Base-by-base conservation (phyloP, 177 flowering plant genomes). In the Vitis hybrid region DNA sequence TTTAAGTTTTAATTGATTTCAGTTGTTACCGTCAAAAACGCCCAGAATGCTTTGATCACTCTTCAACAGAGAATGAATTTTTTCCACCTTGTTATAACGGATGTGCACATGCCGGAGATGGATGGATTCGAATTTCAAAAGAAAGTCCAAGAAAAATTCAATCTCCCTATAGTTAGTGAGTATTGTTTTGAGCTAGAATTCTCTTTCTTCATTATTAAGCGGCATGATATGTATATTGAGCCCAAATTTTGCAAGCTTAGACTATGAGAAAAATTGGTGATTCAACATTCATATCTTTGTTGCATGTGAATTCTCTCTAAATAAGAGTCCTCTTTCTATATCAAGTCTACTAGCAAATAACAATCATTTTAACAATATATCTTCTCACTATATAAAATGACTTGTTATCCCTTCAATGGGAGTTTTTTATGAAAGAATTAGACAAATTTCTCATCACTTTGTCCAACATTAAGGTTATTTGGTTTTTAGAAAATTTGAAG, bases 81-180 rank as follows among this genome's bases (percentile, higher is more conserved):
- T 2, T 79, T 85, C 55, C 87, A 91, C 29, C 76, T 88, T 1
- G 86, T 91, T 10, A 29, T 88, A 15, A 78, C 86, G 0, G 94
- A 91, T 61, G 77, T 88, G 11, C 88, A 89, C 55, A 83, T 88
- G 90, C 90, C 93, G 1, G 73, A 68, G 1, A 87, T 90, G 90
- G 71, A 81, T 66, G 94, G 97, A 8, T 63, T 85, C 31, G 73
- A 86, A 16, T 63, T 88, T 18, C 80, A 74, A n/a, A 68, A 68
- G 18, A 71, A 71, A 45, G 70, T 87, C 1, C 16, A 59, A 9
- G 55, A 66, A 69, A 90, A 91, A 58, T 85, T 86, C 68, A 73
- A 78, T 1, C 31, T 88, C 0, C 94, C 97, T 22, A 87, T 87
- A 1, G 64, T 85, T 29, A 67, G 97, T 86, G 64, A 86, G 93